phyloP scores from a whole-genome alignment of 805 yeast genomes.

The Danielia oregonensis region DNA sequence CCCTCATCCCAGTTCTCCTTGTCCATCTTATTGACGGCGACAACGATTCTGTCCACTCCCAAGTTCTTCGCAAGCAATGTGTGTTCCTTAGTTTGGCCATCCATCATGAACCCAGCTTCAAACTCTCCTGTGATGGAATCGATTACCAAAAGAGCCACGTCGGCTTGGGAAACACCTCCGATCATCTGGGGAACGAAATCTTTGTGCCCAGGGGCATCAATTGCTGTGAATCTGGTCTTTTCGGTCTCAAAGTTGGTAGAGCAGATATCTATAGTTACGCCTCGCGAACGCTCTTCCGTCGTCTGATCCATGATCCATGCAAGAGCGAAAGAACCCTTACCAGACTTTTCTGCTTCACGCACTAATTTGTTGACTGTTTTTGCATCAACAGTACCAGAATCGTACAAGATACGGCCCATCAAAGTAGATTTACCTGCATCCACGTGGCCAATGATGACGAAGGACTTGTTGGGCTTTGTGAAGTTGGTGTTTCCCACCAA shows the following conservation, averaged over 20 bases:
- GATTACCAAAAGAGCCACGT: constrained; percentile 66
- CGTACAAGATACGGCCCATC: constrained; percentile 69
- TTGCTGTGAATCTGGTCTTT: constrained; percentile 56
- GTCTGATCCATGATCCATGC: constrained; percentile 89
- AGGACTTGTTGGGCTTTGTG: constrained; percentile 56
- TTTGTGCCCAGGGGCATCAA: constrained; percentile 83
- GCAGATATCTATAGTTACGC: constrained; percentile 77
- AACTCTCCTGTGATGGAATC: constrained; percentile 66
- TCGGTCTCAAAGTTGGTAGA: constrained; percentile 62
- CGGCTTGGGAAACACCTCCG: constrained; percentile 79
- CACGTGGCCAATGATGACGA: constrained; percentile 82
- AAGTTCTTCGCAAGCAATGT: constrained; percentile 62
- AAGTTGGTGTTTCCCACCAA: constrained; percentile 27
- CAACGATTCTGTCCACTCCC: constrained; percentile 58
- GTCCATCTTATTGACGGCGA: constrained; percentile 73
- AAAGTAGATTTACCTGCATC: constrained; percentile 84
- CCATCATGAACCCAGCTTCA: constrained; percentile 61
- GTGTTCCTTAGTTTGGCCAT: constrained; percentile 80
- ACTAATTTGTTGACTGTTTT: constrained; percentile 59
- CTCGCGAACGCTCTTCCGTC: constrained; percentile 66
- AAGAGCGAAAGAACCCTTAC: constrained; percentile 75
- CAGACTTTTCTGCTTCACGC: constrained; percentile 61
- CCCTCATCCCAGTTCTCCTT: constrained; percentile 52
- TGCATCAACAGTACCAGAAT: constrained; percentile 62
- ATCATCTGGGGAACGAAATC: constrained; percentile 86